phyloP scores from a whole-genome alignment of 306 rosid species.

The Lathyrus oleraceus region DNA sequence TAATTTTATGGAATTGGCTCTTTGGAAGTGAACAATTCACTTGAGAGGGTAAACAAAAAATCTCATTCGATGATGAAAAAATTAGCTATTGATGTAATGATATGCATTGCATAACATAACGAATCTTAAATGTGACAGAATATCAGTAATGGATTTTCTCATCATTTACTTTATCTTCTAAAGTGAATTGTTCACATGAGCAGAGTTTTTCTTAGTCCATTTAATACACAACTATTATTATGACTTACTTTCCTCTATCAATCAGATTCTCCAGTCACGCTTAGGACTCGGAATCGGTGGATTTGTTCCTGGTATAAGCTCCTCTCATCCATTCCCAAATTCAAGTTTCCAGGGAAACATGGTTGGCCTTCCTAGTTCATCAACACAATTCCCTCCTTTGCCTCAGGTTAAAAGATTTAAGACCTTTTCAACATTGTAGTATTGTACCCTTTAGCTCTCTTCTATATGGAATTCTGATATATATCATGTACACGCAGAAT shows the following conservation, averaged over 20 bases:
- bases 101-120: background rate
- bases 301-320: slow-evolving; percentile 57
- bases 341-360: slow-evolving; percentile 63
- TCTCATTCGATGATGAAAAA: background rate
- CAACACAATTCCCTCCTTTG: slow-evolving; percentile 66
- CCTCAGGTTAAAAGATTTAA: slow-evolving; percentile 59
- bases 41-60: background rate
- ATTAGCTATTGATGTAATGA: background rate
- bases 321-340: slow-evolving; percentile 60
- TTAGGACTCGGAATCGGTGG: slow-evolving; percentile 60
- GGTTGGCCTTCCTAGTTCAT: slow-evolving; percentile 57
- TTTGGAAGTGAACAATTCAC: background rate
- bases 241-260: slow-evolving; percentile 25
- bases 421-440: slow-evolving; percentile 27
- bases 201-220: background rate
- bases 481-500: slow-evolving; percentile 48
- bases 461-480: slow-evolving; percentile 30
- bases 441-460: background rate
- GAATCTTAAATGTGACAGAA: background rate
- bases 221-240: background rate
- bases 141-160: background rate
- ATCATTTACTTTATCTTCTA: background rate
- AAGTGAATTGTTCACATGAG: background rate
- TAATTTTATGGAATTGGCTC: background rate
- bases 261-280: slow-evolving; percentile 72